Evolutionary conservation across 2,329 filamentous ascomycete genomes (phyloP).

Genomic region (Paramyrothecium roridum): DNA sequence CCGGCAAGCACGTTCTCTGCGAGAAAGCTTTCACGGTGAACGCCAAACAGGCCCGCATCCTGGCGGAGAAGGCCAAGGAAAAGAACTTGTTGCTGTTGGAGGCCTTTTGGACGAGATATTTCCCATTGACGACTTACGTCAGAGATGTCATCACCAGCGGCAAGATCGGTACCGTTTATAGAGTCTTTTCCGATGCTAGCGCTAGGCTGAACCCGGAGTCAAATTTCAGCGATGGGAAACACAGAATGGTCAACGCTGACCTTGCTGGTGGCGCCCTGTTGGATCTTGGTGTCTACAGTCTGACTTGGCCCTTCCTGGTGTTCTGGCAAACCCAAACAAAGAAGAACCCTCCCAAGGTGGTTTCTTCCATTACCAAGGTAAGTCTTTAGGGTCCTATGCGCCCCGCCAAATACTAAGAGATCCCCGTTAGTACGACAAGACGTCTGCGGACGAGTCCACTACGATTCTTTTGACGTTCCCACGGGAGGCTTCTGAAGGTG

Average conservation of each 20-base stretch:
- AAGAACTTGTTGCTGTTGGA: slow-evolving; percentile 78
- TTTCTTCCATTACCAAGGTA: slow-evolving; percentile 53
- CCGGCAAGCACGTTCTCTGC: slow-evolving; percentile 82
- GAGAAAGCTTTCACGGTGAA: slow-evolving; percentile 89
- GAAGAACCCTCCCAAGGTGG: slow-evolving; percentile 64
- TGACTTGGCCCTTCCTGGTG: slow-evolving; percentile 86
- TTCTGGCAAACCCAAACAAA: slow-evolving; percentile 69
- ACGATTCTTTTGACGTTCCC: slow-evolving; percentile 75
- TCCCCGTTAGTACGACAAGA: slow-evolving; percentile 55
- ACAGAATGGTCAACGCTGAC: slow-evolving; percentile 77
- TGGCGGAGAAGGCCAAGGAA: slow-evolving; percentile 66
- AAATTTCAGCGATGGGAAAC: slow-evolving; percentile 30
- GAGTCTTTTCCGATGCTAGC: slow-evolving; percentile 34
- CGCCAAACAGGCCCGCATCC: slow-evolving; percentile 66
- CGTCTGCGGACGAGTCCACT: slow-evolving; percentile 74
- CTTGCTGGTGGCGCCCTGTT: slow-evolving; percentile 78
- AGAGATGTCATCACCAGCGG: slow-evolving; percentile 57
- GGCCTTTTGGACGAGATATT: slow-evolving; percentile 85
- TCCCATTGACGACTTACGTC: slow-evolving; percentile 73
- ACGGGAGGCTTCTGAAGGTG: slow-evolving; percentile 21
- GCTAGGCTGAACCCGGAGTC: background rate
- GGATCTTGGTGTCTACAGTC: slow-evolving; percentile 79
- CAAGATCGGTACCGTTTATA: slow-evolving; percentile 56
- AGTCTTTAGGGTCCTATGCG: too few species aligned
- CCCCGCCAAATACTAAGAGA: too few species aligned